Conservation (phyloP, 202 grass and related monocot genomes). For the Setaria viridis region DNA sequence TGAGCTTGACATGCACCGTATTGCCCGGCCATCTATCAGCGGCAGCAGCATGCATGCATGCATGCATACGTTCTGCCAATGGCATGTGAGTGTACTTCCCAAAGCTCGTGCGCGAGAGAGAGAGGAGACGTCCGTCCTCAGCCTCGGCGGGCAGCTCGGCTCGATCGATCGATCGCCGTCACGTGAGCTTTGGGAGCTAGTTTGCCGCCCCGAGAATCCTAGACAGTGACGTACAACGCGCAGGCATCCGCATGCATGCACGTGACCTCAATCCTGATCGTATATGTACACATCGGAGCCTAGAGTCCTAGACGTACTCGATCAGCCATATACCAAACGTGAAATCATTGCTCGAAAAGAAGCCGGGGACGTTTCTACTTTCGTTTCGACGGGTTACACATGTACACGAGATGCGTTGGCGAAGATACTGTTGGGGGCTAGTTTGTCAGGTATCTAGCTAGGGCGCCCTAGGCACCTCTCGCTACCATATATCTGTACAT, state of each 20-base stretch:
- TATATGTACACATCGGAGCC: not conserved
- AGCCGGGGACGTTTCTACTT: slow-evolving; percentile 13
- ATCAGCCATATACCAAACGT: not conserved
- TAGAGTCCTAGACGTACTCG: too few species aligned
- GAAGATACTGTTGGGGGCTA: not conserved
- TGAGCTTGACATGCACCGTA: not conserved
- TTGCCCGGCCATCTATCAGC: not conserved
- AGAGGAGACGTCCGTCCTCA: too few species aligned
- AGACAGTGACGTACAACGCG: slow-evolving; percentile 5
- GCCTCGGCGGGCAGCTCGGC: not conserved
- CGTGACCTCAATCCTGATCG: slow-evolving; percentile 32
- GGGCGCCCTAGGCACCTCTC: too few species aligned
- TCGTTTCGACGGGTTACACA: not conserved
- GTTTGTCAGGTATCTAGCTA: not conserved
- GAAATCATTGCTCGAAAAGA: slow-evolving; percentile 29
- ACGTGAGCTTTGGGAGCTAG: slow-evolving; percentile 51
- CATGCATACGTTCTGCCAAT: slow-evolving; percentile 45
- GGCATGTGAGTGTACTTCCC: slow-evolving; percentile 85
- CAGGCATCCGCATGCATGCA: slow-evolving; percentile 1
- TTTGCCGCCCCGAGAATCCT: slow-evolving; percentile 44
- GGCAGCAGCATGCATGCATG: not conserved
- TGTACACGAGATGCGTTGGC: slow-evolving; percentile 22
- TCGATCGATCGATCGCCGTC: slow-evolving; percentile 41
- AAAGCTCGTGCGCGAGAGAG: not conserved
- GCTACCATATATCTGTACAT: not conserved